Base-by-base conservation (phyloP, 805 yeast genomes). In the Wickerhamiella nectarea region DNA sequence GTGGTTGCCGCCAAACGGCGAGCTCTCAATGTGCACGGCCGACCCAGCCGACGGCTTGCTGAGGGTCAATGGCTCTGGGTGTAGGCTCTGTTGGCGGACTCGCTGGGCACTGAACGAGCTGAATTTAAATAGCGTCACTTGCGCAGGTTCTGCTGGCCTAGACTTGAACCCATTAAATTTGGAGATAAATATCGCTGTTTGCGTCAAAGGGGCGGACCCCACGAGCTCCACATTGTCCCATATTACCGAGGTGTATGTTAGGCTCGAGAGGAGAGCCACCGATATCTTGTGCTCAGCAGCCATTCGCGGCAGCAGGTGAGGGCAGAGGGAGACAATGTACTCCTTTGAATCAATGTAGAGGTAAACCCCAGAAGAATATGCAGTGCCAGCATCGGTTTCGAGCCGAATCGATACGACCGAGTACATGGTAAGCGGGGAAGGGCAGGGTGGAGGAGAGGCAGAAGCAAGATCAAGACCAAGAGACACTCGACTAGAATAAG, bases 1-100 rank as follows among this genome's bases (percentile, higher is more conserved):
- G 48, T 62, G 60, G 34, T 56, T 54, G 8, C 54, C 46, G 8
- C 60, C 61, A 41, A 60, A 61, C 8, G 66, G 65, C 14, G 60
- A 52, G 48, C 60, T 56, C 21, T 38, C 48, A 22, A 58, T 34
- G 4, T 25, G 29, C 12, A 50, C 51, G 7, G 10, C 22, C 5
- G 20, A 19, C 15, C 26, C 25, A 10, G 15, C n/a, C 20, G 19
- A 39, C 18, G 9, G 31, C 31, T n/a, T n/a, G n/a, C n/a, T n/a
- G n/a, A n/a, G n/a, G n/a, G n/a, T n/a, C n/a, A n/a, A n/a, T n/a
- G n/a, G n/a, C n/a, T n/a, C n/a, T n/a, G n/a, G n/a, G n/a, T n/a
- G n/a, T n/a, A n/a, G n/a, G n/a, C n/a, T n/a, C n/a, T n/a, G n/a
- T n/a, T n/a, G 19, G 25, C 33, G 41, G 10, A 10, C 17, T 20